Evolutionary conservation across 2,329 filamentous ascomycete species (phyloP).

Genomic region (Penicillium paneum): DNA sequence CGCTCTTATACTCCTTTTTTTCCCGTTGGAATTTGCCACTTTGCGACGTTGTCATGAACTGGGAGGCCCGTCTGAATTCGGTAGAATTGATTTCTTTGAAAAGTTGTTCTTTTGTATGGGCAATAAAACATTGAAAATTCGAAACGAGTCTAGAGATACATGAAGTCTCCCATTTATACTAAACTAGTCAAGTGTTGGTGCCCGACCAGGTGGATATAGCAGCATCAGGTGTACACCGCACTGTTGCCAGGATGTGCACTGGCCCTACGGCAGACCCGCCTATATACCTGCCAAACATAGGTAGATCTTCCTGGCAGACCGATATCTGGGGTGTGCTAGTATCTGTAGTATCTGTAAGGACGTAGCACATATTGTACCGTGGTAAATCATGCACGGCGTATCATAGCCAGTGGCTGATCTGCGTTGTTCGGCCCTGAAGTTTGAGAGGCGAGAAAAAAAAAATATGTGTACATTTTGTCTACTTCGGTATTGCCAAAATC

Average conservation of each 20-base stretch:
- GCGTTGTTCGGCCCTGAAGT: not conserved
- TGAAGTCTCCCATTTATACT: not conserved
- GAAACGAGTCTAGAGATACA: not conserved
- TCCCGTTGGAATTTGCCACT: slow-evolving; percentile 9
- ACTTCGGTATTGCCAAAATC: not conserved
- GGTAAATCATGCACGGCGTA: not conserved
- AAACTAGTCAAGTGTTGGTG: not conserved
- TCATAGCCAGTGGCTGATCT: not conserved
- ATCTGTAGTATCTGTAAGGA: not conserved
- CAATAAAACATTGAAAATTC: not conserved
- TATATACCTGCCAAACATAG: not conserved
- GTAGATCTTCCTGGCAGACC: not conserved
- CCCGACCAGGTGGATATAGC: not conserved
- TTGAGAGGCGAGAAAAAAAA: not conserved
- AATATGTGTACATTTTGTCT: slow-evolving; percentile 10
- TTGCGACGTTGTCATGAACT: slow-evolving; percentile 11
- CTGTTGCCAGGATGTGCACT: not conserved
- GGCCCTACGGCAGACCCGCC: not conserved
- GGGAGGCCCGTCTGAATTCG: slow-evolving; percentile 17
- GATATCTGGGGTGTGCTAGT: not conserved
- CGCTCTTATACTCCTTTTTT: not conserved
- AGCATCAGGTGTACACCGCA: not conserved
- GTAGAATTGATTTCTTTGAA: slow-evolving; percentile 2
- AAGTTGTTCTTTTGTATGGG: not conserved
- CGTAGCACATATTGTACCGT: not conserved